Evolutionary conservation across 306 rosid genomes (phyloP), one percentile per base, ranked within the genome.

Genomic region (Luffa aegyptiaca): DNA sequence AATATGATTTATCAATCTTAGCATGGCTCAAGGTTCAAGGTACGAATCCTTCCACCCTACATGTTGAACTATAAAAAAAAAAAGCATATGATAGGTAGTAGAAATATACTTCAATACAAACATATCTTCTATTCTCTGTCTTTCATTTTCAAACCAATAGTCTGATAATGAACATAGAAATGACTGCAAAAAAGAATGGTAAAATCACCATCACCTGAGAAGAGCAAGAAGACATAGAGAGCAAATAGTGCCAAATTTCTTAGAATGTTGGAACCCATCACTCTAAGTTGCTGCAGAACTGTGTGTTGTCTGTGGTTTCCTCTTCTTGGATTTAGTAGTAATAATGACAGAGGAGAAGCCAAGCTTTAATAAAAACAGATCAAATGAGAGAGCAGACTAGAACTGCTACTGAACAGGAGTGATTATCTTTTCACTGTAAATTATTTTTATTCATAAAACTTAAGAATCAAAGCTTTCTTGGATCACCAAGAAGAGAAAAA

Each of bases 381-480:
- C 12, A 62, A 77, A 85, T 82, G 42, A 51, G 61, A 46, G 45
- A 73, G 77, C 61, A 33, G 31, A 77, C 81, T 84, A 84, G 74
- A 68, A 84, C 82, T 57, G 79, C 82, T 84, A 75, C 80, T 84
- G 80, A 87, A 79, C 36, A 84, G 88, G 83, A 84, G 87, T 85
- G 63, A 77, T 84, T 79, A 77, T 81, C 82, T 85, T 89, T 76
- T 68, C 57, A 76, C 76, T 83, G 74, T 75, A 75, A 79, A 74
- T 56, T 84, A 80, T 81, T 65, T 68, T 80, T 81, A 82, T 83
- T 80, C 85, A 86, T 81, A 79, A 82, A 88, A 83, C 77, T 20
- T 84, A 84, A 84, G 98, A 94, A 92, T 92, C 98, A 61, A 86
- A 85, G 90, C 90, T 89, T 92, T 94, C 92, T 94, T 94, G 93